Base-by-base conservation (phyloP, 345 rosid species). In the Citrus trifoliata region DNA sequence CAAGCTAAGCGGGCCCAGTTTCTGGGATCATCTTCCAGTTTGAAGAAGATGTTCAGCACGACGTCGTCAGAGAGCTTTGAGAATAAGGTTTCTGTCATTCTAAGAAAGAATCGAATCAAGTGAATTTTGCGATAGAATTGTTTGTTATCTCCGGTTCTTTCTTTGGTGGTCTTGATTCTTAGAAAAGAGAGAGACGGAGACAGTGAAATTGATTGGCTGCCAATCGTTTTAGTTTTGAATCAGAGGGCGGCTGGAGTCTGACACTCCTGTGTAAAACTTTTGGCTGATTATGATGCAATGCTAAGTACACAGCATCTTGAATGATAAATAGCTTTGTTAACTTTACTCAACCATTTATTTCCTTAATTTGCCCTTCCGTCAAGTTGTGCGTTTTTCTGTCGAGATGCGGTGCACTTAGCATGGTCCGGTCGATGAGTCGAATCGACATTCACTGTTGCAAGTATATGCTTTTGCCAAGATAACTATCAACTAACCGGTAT, bases 1-100 rank as follows among this genome's bases (percentile, higher is more conserved):
- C 93, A 96, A 10, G 97, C 88, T 28, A 96, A 88, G 66, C 91
- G 87, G 64, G 98, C 90, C 99, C 97, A 96, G 86, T 86, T 72
- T 66, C 89, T 84, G 1, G 98, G 98, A 71, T 96, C 98, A 3
- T 89, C 97, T 78, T 93, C 92, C 25, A 96, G 95, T 86, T 89
- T 93, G 89, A 80, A 94, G 88, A 96, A 87, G 82, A 96, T 92
- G 74, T 85, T 92, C 64, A 90, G 93, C 21, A 96, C 87, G 4
- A 94, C 85, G 82, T 94, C 99, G 80, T 94, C 97, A 3, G 98
- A 84, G 67, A 96, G 88, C 73, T 75, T 78, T 5, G 81, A 83
- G 91, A 94, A 96, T 22, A 58, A 77, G 16, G 85, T 74, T 6
- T 84, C 90, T 33, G 87, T 68, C 99, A 93, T 90, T 48, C 22